A percentile compares a stretch with the other conserved stretches of the same genome.
phyloP scores from a whole-genome alignment of 148 eudicot genomes.

The Vaccinium darrowii region DNA sequence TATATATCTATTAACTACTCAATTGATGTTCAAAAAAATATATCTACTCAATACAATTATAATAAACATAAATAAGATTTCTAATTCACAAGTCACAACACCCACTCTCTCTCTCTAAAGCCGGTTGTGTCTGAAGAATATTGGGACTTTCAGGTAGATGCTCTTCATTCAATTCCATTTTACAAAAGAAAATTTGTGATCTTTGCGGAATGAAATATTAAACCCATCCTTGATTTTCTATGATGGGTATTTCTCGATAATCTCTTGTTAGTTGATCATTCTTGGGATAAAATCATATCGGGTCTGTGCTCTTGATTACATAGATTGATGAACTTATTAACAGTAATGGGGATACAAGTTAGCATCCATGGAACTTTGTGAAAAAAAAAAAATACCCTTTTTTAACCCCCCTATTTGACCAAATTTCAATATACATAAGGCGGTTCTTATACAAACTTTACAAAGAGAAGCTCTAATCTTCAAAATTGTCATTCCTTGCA shows the following conservation, averaged over 20 bases:
- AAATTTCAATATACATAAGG: background rate
- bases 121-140: background rate
- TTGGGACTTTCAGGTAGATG: background rate
- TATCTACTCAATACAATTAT: background rate
- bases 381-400: too few relatives aligned
- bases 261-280: background rate
- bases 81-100: background rate
- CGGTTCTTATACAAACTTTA: background rate
- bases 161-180: background rate
- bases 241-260: background rate
- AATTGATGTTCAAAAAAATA: background rate
- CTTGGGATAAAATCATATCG: background rate
- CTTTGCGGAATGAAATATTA: background rate
- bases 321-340: background rate
- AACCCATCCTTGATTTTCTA: background rate
- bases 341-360: background rate
- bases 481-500: background rate
- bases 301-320: background rate
- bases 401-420: background rate
- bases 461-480: background rate
- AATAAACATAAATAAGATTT: background rate
- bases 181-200: background rate
- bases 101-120: background rate
- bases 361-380: background rate
- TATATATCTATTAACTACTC: too few relatives aligned